Conservation (phyloP, 2,329 filamentous ascomycete species). For the Metarhizium brunneum region DNA sequence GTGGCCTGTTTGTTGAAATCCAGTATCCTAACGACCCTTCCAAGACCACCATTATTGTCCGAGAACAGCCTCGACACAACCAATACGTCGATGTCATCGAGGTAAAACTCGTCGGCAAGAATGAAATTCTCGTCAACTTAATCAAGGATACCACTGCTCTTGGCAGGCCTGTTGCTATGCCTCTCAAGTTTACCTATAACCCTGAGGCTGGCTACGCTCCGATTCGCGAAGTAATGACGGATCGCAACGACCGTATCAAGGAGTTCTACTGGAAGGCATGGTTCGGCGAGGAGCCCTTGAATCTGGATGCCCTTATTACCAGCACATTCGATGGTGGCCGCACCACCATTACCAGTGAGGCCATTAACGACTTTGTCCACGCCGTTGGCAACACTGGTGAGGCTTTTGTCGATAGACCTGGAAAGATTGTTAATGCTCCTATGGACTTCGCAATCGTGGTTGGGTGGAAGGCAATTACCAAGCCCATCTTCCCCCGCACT, state of each 20-base stretch:
- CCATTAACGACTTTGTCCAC: slow-evolving; percentile 98
- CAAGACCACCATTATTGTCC: slow-evolving; percentile 78
- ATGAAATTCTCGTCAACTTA: slow-evolving; percentile 80
- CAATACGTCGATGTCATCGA: slow-evolving; percentile 86
- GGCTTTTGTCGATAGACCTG: slow-evolving; percentile 90
- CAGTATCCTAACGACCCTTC: slow-evolving; percentile 68
- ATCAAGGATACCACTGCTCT: slow-evolving; percentile 88
- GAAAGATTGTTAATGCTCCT: slow-evolving; percentile 87
- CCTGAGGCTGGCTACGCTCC: slow-evolving; percentile 96
- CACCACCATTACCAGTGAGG: slow-evolving; percentile 78
- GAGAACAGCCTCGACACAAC: slow-evolving; percentile 77
- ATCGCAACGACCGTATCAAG: slow-evolving; percentile 95
- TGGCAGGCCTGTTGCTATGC: slow-evolving; percentile 70
- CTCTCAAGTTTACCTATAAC: slow-evolving; percentile 85
- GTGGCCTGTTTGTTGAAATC: slow-evolving; percentile 86
- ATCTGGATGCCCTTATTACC: slow-evolving; percentile 77
- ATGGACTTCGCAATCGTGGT: slow-evolving; percentile 99
- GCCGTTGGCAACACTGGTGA: slow-evolving; percentile 96
- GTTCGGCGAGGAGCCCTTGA: slow-evolving; percentile 81
- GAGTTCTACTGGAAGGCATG: slow-evolving; percentile 98
- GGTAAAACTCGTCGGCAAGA: slow-evolving; percentile 63
- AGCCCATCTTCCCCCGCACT: slow-evolving; percentile 93
- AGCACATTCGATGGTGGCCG: slow-evolving; percentile 85
- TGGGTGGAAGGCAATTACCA: slow-evolving; percentile 98
- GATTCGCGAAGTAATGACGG: slow-evolving; percentile 92